Percentiles rank a stretch among this genome's conserved stretches.
Conservation (phyloP, 345 rosid species). For the Salix suchowensis region DNA sequence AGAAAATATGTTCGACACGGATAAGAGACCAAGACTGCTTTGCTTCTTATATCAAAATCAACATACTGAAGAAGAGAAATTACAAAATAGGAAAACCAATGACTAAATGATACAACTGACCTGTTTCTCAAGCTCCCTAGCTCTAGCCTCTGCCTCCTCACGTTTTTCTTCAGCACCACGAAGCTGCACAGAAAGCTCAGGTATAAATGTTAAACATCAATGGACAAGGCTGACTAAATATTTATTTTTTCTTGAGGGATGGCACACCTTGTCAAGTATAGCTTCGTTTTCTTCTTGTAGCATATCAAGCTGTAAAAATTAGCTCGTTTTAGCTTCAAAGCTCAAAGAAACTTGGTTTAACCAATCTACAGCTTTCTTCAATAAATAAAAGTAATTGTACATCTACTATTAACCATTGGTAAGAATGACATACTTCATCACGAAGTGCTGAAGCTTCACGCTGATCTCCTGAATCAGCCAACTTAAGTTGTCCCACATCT, state of each 20-base stretch:
- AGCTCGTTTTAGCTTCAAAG: constrained; percentile 2
- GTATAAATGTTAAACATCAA: constrained; percentile 19
- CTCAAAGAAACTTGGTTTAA: background rate
- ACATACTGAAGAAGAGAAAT: background rate
- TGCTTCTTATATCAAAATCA: background rate
- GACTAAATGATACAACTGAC: constrained; percentile 22
- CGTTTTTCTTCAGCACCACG: constrained; percentile 71
- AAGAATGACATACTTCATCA: constrained; percentile 73
- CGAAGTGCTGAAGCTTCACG: constrained; percentile 94
- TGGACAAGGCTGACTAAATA: constrained; percentile 8
- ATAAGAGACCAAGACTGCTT: background rate
- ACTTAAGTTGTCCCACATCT: constrained; percentile 52
- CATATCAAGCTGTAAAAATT: constrained; percentile 76
- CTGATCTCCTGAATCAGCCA: constrained; percentile 63
- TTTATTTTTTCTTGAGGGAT: constrained; percentile 1
- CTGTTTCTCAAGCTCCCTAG: constrained; percentile 98
- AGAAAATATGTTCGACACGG: background rate
- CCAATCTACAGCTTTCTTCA: background rate
- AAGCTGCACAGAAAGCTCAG: constrained; percentile 49
- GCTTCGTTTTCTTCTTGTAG: constrained; percentile 61
- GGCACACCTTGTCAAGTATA: constrained; percentile 27
- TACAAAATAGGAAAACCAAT: background rate
- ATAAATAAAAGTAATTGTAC: background rate
- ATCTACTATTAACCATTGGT: background rate
- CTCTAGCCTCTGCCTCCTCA: constrained; percentile 87